phyloP scores from a whole-genome alignment of 1,284 basidiomycete species.

The Ustilago bromivora region DNA sequence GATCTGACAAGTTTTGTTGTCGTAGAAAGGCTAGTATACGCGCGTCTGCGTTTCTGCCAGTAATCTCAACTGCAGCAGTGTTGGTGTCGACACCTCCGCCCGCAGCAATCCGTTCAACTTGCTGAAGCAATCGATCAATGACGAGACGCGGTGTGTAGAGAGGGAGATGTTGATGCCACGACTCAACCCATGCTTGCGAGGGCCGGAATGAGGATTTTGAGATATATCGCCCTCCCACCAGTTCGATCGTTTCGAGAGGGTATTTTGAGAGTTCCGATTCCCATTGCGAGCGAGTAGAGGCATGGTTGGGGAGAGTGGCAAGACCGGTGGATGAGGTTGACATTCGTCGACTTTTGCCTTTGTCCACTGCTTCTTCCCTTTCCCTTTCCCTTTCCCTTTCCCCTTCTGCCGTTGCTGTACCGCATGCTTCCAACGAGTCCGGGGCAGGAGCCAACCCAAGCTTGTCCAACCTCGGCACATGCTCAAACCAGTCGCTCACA shows the following conservation, averaged over 20 bases:
- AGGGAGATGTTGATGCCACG: constrained; percentile 54
- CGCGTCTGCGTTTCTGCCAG: constrained; percentile 53
- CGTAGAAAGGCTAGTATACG: constrained; percentile 59
- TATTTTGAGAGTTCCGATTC: constrained; percentile 36
- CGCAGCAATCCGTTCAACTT: constrained; percentile 57
- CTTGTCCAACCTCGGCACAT: constrained; percentile 29
- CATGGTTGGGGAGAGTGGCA: background rate
- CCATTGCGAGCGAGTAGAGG: background rate
- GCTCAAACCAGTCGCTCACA: constrained; percentile 38
- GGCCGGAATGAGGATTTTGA: constrained; percentile 62
- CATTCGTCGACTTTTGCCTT: constrained; percentile 52
- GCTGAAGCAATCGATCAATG: constrained; percentile 50
- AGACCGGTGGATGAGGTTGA: constrained; percentile 30
- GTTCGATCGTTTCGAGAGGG: constrained; percentile 31
- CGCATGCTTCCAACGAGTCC: constrained; percentile 10
- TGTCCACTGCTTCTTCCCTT: constrained; percentile 12
- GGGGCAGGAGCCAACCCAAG: constrained; percentile 15
- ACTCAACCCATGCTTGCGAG: constrained; percentile 59
- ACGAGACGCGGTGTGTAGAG: constrained; percentile 44
- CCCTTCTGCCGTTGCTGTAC: background rate
- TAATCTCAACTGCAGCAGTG: constrained; percentile 23
- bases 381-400: background rate
- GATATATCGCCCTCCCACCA: constrained; percentile 44
- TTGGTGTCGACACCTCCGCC: constrained; percentile 16
- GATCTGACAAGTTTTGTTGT: constrained; percentile 45